These are phyloP conservation scores for Torulaspora franciscae DNA, from an alignment of 805 yeast species.

Conservation along the genomic window DNA sequence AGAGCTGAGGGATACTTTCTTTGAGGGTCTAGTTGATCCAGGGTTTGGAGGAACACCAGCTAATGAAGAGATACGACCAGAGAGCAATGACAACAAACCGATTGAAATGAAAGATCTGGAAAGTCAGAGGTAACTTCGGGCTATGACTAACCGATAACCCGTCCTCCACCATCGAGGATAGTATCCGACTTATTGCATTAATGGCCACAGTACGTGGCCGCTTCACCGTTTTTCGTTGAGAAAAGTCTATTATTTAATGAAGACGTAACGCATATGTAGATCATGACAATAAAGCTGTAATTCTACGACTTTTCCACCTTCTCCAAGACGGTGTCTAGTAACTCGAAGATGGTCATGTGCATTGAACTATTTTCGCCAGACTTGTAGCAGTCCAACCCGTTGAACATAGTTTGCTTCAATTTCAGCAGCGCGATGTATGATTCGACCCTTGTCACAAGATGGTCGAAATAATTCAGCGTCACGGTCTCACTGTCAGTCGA, in stretches of 20 bases:
- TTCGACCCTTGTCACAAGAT: slow-evolving; percentile 65
- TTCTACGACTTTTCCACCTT: slow-evolving; percentile 2
- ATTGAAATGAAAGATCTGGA: slow-evolving; percentile 27
- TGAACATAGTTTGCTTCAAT: slow-evolving; percentile 38
- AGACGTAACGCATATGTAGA: neutral
- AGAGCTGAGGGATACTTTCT: slow-evolving; percentile 83
- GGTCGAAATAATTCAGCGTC: slow-evolving; percentile 47
- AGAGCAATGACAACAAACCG: neutral
- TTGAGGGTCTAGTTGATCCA: slow-evolving; percentile 71
- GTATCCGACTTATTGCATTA: too few relatives aligned
- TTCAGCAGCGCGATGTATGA: slow-evolving; percentile 45
- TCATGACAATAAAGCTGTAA: neutral
- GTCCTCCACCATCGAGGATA: neutral
- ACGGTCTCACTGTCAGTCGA: slow-evolving; percentile 42
- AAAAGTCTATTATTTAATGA: neutral
- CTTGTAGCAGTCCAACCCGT: slow-evolving; percentile 18
- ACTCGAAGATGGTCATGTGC: slow-evolving; percentile 23
- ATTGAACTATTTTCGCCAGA: slow-evolving; percentile 12
- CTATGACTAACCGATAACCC: neutral
- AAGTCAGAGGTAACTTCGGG: slow-evolving; percentile 18
- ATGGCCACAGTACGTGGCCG: too few relatives aligned
- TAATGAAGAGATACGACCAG: slow-evolving; percentile 9
- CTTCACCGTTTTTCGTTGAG: neutral
- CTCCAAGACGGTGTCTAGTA: slow-evolving; percentile 26
- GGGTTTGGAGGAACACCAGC: slow-evolving; percentile 22